phyloP scores from a whole-genome alignment of 1,139 yeast genomes.

The Blastobotrys arbuscula region DNA sequence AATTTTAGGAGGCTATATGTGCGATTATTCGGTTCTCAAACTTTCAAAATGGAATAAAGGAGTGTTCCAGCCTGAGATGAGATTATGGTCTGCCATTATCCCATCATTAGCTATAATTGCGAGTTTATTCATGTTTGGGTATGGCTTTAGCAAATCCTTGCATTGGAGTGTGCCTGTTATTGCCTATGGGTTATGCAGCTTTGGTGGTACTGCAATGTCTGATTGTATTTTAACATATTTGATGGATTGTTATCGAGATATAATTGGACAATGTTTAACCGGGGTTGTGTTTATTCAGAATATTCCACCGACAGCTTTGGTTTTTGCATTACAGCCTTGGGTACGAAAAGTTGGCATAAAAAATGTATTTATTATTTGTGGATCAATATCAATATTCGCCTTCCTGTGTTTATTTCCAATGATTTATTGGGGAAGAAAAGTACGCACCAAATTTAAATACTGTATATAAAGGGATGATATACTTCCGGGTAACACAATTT shows the following conservation, averaged over 20 bases:
- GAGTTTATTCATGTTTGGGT: conserved; percentile 18
- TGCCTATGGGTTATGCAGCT: conserved; percentile 16
- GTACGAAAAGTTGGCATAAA: conserved; percentile 13
- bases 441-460: not conserved
- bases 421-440: conserved; percentile 9
- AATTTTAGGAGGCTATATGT: conserved; percentile 14
- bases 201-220: conserved; percentile 18
- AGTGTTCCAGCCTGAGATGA: conserved; percentile 17
- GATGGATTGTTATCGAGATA: conserved; percentile 18
- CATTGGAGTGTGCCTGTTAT: conserved; percentile 18
- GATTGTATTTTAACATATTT: conserved; percentile 15
- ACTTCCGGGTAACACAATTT: conserved; percentile 7
- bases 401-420: conserved; percentile 10
- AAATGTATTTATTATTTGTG: conserved; percentile 15
- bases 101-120: conserved; percentile 15
- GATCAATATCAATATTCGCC: conserved; percentile 10
- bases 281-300: conserved; percentile 22
- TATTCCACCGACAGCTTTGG: conserved; percentile 15
- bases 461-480: not conserved
- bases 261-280: conserved; percentile 17
- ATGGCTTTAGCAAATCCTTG: conserved; percentile 12
- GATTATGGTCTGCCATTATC: conserved; percentile 16
- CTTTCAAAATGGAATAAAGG: conserved; percentile 17
- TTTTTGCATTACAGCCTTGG: conserved; percentile 19
- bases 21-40: conserved; percentile 17